Evolutionary conservation across 2,329 filamentous ascomycete genomes (phyloP).

Genomic region (Hirsutella thompsonii): DNA sequence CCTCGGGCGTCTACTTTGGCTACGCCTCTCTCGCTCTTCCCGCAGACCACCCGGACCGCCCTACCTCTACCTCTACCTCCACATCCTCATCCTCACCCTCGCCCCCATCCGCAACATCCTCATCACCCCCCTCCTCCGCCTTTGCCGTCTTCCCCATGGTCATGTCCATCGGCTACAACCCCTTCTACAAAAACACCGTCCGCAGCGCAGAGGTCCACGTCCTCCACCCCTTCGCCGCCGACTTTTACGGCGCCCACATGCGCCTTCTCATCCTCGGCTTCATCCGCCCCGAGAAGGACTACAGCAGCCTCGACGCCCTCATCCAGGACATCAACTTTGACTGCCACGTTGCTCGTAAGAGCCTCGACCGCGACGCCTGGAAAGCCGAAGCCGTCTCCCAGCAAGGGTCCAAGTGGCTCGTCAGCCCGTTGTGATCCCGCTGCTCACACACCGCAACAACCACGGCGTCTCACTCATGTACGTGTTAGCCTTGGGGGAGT

Average conservation of each 20-base stretch:
- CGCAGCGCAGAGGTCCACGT: constrained; percentile 86
- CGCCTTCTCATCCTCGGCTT: constrained; percentile 74
- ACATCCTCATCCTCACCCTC: no score
- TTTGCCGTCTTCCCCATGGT: constrained; percentile 65
- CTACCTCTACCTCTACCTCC: no score
- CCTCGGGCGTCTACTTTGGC: constrained; percentile 86
- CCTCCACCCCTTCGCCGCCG: constrained; percentile 58
- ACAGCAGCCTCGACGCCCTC: constrained; percentile 68
- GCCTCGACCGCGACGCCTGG: constrained; percentile 56
- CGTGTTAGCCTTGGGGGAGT: no score
- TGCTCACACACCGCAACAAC: not conserved
- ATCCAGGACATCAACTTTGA: constrained; percentile 82
- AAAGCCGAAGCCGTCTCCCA: constrained; percentile 21
- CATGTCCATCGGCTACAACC: constrained; percentile 93
- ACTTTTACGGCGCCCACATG: constrained; percentile 79
- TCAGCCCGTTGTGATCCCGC: constrained; percentile 12
- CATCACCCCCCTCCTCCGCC: not conserved
- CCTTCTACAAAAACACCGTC: constrained; percentile 87
- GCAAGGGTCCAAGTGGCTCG: constrained; percentile 25
- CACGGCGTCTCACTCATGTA: not conserved
- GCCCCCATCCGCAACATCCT: no score
- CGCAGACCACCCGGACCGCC: constrained; percentile 28
- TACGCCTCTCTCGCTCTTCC: constrained; percentile 64
- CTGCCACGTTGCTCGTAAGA: constrained; percentile 67
- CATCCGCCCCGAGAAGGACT: constrained; percentile 82